A percentile compares a stretch with the other conserved stretches of the same genome.
Conservation (phyloP, 2,329 filamentous ascomycete genomes). For the Cercospora sp. region DNA sequence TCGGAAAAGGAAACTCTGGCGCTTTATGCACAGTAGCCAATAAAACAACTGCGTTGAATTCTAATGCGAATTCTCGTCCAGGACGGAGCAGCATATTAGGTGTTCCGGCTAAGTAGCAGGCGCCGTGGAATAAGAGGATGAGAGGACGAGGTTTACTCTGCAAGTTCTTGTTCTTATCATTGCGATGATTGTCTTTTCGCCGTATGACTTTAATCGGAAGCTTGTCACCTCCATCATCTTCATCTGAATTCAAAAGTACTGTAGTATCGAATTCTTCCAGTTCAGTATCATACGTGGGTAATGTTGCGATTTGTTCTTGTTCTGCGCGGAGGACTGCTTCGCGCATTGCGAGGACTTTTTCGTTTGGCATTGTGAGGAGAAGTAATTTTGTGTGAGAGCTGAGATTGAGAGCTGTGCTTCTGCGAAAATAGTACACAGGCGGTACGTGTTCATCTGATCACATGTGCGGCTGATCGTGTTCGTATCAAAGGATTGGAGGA, state of each 20-base stretch:
- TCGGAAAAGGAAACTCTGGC: not conserved
- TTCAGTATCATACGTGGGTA: not conserved
- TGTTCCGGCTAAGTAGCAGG: not conserved
- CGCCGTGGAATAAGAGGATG: not conserved
- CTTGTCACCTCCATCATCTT: not conserved
- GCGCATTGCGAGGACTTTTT: not conserved
- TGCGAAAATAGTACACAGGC: not conserved
- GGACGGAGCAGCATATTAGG: not conserved
- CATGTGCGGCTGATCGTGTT: not conserved
- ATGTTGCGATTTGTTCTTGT: not conserved
- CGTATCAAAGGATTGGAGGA: not conserved
- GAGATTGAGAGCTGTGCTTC: not conserved
- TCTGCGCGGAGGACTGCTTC: not conserved
- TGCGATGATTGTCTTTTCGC: not conserved
- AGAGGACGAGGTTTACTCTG: too few relatives aligned
- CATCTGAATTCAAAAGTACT: not conserved
- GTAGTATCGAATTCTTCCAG: not conserved
- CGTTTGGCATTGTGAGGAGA: not conserved
- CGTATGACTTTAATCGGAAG: not conserved
- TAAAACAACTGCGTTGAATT: not conserved
- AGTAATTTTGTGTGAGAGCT: not conserved
- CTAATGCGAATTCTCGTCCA: not conserved
- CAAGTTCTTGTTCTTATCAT: too few relatives aligned
- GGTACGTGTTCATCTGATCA: too few relatives aligned
- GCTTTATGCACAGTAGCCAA: not conserved